These are phyloP conservation scores for Ophiostoma pallidulum DNA, from an alignment of 2,329 filamentous ascomycete species.

Conservation along the genomic window DNA sequence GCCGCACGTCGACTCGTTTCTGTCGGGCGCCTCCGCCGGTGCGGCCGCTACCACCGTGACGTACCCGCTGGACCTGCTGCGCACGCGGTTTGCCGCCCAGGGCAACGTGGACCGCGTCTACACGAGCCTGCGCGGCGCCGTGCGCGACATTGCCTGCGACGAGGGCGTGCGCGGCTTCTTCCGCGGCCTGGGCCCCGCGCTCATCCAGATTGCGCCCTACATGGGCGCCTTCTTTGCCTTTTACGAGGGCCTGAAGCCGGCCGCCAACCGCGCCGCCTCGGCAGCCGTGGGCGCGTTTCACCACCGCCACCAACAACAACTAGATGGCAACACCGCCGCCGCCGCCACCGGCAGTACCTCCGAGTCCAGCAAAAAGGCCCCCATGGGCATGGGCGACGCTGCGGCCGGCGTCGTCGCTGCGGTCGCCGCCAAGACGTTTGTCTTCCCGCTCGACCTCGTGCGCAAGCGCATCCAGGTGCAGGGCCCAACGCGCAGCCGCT, in stretches of 20 bases:
- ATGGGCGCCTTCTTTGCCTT: constrained; percentile 94
- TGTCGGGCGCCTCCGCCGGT: constrained; percentile 75
- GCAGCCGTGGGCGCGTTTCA: constrained; percentile 18
- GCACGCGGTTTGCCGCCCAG: constrained; percentile 95
- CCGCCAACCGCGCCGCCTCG: not conserved
- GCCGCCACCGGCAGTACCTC: too few species aligned
- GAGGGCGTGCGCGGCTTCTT: constrained; percentile 81
- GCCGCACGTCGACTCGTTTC: constrained; percentile 64
- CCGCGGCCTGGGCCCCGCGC: constrained; percentile 69
- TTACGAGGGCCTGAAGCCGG: constrained; percentile 59
- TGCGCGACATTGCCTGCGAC: constrained; percentile 61
- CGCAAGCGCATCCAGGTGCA: constrained; percentile 92
- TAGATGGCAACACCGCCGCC: too few species aligned
- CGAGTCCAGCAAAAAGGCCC: too few species aligned
- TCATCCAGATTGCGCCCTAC: constrained; percentile 85
- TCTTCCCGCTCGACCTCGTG: constrained; percentile 89
- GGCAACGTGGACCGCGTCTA: constrained; percentile 71
- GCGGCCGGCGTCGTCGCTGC: constrained; percentile 72
- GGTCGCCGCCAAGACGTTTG: constrained; percentile 73
- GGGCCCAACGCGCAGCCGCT: constrained; percentile 69
- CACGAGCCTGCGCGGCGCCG: constrained; percentile 54
- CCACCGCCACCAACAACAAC: constrained; percentile 21
- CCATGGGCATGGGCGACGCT: constrained; percentile 64
- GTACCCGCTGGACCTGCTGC: constrained; percentile 86
- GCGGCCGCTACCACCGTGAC: constrained; percentile 72